Conservation (phyloP, 2,329 filamentous ascomycete species). For the Xylariales sp. region DNA sequence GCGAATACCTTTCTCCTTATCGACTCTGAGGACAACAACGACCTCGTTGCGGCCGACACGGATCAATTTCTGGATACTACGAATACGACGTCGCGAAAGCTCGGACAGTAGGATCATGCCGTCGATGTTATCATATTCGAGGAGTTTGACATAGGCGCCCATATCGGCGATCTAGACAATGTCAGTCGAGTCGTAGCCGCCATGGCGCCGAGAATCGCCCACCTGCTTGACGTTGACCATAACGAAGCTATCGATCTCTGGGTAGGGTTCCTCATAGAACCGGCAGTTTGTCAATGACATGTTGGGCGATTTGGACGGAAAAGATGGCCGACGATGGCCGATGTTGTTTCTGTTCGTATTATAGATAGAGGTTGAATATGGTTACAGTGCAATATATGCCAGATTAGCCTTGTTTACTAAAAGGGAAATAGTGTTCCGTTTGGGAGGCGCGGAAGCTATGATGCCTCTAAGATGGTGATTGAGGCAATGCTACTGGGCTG, state of each 20-base stretch:
- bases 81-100: slow-evolving; percentile 96
- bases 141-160: slow-evolving; percentile 99
- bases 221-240: slow-evolving; percentile 99
- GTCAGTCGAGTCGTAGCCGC: slow-evolving; percentile 25
- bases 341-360: slow-evolving; percentile 30
- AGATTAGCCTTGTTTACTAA: slow-evolving; percentile 4
- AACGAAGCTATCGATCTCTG: slow-evolving; percentile 99
- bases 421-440: slow-evolving; percentile 11
- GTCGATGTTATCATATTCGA: slow-evolving; percentile 99
- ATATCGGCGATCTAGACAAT: slow-evolving; percentile 89
- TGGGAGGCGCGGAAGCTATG: slow-evolving; percentile 15
- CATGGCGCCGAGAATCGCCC: slow-evolving; percentile 30
- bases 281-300: slow-evolving; percentile 98
- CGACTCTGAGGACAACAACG: slow-evolving; percentile 96
- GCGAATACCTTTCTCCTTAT: slow-evolving; percentile 91
- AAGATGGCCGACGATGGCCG: slow-evolving; percentile 30
- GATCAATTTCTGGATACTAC: slow-evolving; percentile 99
- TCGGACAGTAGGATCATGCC: slow-evolving; percentile 99
- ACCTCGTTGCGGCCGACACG: slow-evolving; percentile 98
- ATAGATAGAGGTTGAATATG: slow-evolving; percentile 2
- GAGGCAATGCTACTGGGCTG: slow-evolving; percentile 30
- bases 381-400: slow-evolving; percentile 6
- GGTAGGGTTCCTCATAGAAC: slow-evolving; percentile 97
- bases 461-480: slow-evolving; percentile 23
- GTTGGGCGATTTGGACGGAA: slow-evolving; percentile 60